Conservation (phyloP, 1,284 basidiomycete genomes). For the Ganoderma lingzhi region DNA sequence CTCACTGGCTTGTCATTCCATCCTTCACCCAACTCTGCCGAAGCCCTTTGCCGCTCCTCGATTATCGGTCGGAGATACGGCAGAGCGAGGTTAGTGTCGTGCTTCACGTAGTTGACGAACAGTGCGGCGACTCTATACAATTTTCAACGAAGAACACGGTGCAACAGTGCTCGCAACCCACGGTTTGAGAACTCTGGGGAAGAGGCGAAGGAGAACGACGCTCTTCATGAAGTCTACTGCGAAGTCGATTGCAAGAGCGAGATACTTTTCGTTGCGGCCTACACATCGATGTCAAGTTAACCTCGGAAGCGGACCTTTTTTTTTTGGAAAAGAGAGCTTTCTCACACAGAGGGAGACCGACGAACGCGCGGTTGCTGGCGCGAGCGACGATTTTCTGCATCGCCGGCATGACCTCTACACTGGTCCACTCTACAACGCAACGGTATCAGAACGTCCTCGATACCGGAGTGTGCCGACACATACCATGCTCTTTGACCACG, state of each 20-base stretch:
- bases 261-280: constrained; percentile 27
- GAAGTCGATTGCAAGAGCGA: constrained; percentile 24
- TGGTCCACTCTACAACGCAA: constrained; percentile 14
- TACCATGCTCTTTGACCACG: constrained; percentile 20
- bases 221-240: constrained; percentile 20
- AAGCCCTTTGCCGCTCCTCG: background rate
- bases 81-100: background rate
- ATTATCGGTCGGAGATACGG: background rate
- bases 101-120: background rate
- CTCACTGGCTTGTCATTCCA: constrained; percentile 4
- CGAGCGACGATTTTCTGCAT: constrained; percentile 22
- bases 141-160: background rate
- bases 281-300: background rate
- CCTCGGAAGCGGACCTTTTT: background rate
- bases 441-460: background rate
- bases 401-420: constrained; percentile 5
- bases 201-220: constrained; percentile 15
- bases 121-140: background rate
- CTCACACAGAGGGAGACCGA: constrained; percentile 50
- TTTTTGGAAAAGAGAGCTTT: constrained; percentile 1
- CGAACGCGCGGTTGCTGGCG: constrained; percentile 52
- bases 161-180: background rate
- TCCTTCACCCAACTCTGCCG: background rate
- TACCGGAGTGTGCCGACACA: background rate
- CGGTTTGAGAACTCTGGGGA: constrained; percentile 13